phyloP scores from a whole-genome alignment of 1,139 yeast genomes.

The Pichia sp. region DNA sequence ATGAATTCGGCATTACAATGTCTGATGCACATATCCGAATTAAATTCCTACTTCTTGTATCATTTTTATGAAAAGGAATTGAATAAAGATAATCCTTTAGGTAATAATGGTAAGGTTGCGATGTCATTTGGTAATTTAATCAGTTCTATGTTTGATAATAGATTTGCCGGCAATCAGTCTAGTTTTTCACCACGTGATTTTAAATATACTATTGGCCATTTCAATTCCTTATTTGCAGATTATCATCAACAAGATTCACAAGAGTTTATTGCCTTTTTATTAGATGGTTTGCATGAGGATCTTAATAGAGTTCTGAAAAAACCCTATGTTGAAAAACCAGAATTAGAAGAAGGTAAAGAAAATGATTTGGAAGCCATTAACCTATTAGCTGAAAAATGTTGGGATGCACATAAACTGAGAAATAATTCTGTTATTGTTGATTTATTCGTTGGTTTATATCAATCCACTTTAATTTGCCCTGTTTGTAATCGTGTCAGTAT shows the following conservation, averaged over 20 bases:
- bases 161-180: conserved; percentile 22
- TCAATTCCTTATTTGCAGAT: conserved; percentile 77
- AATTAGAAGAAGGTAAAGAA: conserved; percentile 55
- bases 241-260: conserved; percentile 94
- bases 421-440: conserved; percentile 85
- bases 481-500: conserved; percentile 73
- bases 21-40: conserved; percentile 77
- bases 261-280: conserved; percentile 81
- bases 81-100: conserved; percentile 74
- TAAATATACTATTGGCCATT: conserved; percentile 72
- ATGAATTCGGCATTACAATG: conserved; percentile 97
- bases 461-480: conserved; percentile 86
- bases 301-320: conserved; percentile 74
- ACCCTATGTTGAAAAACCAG: conserved; percentile 89
- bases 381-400: conserved; percentile 64
- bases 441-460: conserved; percentile 83
- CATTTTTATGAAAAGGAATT: conserved; percentile 61
- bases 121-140: conserved; percentile 62
- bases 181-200: conserved; percentile 67
- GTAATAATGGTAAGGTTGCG: conserved; percentile 79
- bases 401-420: conserved; percentile 74
- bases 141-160: conserved; percentile 47
- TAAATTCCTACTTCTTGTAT: conserved; percentile 65
- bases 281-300: conserved; percentile 94
- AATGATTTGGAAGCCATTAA: conserved; percentile 51